These are phyloP conservation scores for Arabidopsis thaliana DNA, from an alignment of 345 rosid genomes.

Conservation along the genomic window DNA sequence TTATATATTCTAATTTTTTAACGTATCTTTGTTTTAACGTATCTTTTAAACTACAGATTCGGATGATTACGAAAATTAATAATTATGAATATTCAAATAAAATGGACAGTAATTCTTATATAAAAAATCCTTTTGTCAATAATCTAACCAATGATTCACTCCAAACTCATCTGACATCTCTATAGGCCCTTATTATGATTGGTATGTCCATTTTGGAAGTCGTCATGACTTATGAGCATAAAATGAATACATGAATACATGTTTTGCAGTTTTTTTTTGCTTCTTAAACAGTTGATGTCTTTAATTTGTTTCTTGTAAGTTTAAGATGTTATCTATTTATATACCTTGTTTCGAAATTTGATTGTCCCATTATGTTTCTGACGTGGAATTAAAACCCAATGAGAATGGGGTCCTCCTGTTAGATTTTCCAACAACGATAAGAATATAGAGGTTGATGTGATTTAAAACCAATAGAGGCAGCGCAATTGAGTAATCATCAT, in stretches of 20 bases:
- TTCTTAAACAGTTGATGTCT: too few species aligned
- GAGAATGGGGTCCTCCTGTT: neutral
- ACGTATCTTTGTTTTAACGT: neutral
- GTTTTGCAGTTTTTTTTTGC: neutral
- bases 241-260: neutral
- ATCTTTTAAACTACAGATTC: neutral
- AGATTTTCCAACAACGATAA: slow-evolving; percentile 15
- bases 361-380: neutral
- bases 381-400: neutral
- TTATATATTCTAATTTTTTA: neutral
- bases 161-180: neutral
- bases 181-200: too few species aligned
- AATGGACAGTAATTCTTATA: neutral
- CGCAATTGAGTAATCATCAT: neutral
- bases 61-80: neutral
- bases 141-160: neutral
- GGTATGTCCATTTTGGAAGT: too few species aligned
- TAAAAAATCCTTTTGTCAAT: neutral
- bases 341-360: neutral
- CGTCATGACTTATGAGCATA: neutral
- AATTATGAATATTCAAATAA: neutral
- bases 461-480: slow-evolving; percentile 6
- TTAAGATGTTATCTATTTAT: neutral
- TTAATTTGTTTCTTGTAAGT: neutral
- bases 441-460: slow-evolving; percentile 16